Evolutionary conservation across 495 filamentous ascomycete genomes (phyloP).

Genomic region (Cercophora newfieldiana): DNA sequence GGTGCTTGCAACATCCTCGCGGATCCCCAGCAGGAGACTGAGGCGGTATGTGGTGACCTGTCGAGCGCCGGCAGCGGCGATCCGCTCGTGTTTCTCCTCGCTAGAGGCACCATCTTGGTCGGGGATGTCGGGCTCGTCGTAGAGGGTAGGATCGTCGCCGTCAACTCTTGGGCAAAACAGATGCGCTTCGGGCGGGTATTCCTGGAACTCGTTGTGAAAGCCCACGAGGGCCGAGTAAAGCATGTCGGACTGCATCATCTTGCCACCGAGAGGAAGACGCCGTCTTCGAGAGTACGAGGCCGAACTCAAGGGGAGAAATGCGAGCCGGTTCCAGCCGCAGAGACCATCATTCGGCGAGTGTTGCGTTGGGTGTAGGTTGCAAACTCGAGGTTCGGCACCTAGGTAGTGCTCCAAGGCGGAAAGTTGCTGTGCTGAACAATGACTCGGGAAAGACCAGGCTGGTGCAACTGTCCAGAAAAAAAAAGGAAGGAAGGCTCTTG

Average conservation of each 20-base stretch:
- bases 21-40: conserved; percentile 67
- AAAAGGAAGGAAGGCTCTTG: not conserved
- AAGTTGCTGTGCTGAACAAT: not conserved
- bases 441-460: not conserved
- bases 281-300: not conserved
- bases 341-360: conserved; percentile 5
- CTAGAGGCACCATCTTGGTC: conserved; percentile 31
- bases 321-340: not conserved
- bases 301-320: not conserved
- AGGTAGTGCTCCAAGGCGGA: not conserved
- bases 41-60: conserved; percentile 61
- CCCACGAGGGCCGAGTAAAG: conserved; percentile 26
- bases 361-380: not conserved
- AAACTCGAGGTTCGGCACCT: not conserved
- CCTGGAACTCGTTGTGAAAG: conserved; percentile 33
- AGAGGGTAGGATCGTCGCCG: conserved; percentile 49
- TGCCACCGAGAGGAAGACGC: conserved; percentile 8
- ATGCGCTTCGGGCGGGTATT: conserved; percentile 35
- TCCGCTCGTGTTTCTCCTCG: conserved; percentile 42
- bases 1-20: conserved; percentile 58
- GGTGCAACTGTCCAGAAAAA: not conserved
- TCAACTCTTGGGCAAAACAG: conserved; percentile 46
- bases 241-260: conserved; percentile 26
- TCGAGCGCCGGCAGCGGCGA: conserved; percentile 51
- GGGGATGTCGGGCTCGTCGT: conserved; percentile 50